Percentiles rank a stretch among this genome's conserved stretches.
Conservation (phyloP, 2,329 filamentous ascomycete genomes). For the Pestalotiopsis sp. region DNA sequence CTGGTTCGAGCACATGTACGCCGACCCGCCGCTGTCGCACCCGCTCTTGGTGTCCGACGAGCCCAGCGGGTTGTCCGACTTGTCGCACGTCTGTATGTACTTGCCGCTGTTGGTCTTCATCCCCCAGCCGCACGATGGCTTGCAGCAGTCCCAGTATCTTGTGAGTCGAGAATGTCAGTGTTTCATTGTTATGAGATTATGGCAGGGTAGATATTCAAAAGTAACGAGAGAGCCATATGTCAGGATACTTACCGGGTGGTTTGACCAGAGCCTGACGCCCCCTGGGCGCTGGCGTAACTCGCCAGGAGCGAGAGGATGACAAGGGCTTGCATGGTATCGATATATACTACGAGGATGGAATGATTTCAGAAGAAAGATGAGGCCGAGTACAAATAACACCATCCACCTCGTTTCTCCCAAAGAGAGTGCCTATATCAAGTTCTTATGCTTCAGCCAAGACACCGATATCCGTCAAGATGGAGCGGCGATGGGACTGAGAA, state of each 20-base stretch:
- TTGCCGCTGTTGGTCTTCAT: constrained; percentile 55
- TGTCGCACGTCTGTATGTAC: constrained; percentile 57
- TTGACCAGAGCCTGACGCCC: constrained; percentile 27
- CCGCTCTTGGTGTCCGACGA: constrained; percentile 51
- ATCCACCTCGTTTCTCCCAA: background rate
- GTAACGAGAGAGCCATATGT: too few species aligned
- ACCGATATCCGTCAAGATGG: background rate
- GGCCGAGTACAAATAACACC: background rate
- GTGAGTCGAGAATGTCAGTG: background rate
- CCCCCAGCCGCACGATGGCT: constrained; percentile 66
- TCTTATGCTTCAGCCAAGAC: background rate
- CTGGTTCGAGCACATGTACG: constrained; percentile 65
- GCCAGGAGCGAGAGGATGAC: constrained; percentile 19
- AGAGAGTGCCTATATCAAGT: background rate
- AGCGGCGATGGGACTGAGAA: background rate
- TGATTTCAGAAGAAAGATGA: background rate
- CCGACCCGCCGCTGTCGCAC: constrained; percentile 56
- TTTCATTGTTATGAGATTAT: background rate
- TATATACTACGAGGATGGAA: background rate
- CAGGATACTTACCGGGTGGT: constrained; percentile 36
- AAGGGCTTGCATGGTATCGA: constrained; percentile 24
- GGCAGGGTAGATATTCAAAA: too few species aligned
- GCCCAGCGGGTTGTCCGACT: constrained; percentile 54
- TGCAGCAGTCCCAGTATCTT: constrained; percentile 67
- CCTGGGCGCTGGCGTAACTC: constrained; percentile 22